A percentile compares a stretch with the other conserved stretches of the same genome.
phyloP scores from a whole-genome alignment of 345 rosid species.

The Reutealis trisperma region DNA sequence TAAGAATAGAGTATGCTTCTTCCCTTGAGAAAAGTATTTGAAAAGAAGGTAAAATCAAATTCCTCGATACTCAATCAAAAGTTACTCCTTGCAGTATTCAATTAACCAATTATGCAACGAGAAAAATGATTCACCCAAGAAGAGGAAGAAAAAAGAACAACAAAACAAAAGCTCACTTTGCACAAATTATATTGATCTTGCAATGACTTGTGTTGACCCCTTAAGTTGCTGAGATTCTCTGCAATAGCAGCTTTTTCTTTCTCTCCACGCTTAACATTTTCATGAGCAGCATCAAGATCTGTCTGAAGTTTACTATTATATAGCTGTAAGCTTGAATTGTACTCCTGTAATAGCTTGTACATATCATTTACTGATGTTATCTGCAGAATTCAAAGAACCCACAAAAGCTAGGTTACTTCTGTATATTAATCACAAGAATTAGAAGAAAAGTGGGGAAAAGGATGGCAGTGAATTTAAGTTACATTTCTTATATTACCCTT shows the following conservation, averaged over 20 bases:
- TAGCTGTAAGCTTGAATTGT: conserved; percentile 89
- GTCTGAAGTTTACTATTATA: conserved; percentile 91
- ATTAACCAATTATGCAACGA: conserved; percentile 1
- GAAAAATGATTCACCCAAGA: conserved; percentile 5
- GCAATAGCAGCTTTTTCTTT: conserved; percentile 76
- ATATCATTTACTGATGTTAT: conserved; percentile 87
- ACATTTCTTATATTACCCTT: conserved; percentile 59
- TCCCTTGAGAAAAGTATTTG: background rate
- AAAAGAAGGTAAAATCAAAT: background rate
- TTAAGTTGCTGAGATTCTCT: conserved; percentile 69
- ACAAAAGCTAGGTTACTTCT: conserved; percentile 8
- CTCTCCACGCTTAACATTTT: conserved; percentile 74
- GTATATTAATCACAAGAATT: background rate
- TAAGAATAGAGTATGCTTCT: background rate
- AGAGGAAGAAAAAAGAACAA: background rate
- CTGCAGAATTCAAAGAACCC: conserved; percentile 44
- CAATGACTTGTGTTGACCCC: conserved; percentile 73
- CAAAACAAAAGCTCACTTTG: conserved; percentile 50
- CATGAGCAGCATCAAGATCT: conserved; percentile 85
- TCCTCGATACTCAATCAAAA: background rate
- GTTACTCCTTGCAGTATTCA: background rate
- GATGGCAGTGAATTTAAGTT: background rate
- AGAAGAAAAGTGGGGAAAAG: background rate
- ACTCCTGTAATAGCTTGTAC: conserved; percentile 94
- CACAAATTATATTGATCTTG: conserved; percentile 73